Percentiles rank a stretch among this genome's conserved stretches.
Evolutionary conservation across 371 early-diverging fungal species (phyloP).

Genomic region (Batrachochytrium dendrobatidis): DNA sequence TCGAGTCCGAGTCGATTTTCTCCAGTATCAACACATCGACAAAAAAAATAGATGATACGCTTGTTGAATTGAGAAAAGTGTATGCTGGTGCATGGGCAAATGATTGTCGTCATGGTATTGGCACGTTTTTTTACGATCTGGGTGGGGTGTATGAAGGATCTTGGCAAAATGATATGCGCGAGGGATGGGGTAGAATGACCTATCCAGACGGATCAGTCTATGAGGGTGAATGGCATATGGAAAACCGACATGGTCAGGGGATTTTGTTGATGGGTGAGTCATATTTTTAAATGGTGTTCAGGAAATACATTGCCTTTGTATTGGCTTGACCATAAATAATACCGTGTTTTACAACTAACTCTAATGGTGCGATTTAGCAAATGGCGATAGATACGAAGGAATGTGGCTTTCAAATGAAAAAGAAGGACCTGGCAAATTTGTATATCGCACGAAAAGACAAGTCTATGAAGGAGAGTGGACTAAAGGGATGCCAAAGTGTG

Average conservation of each 20-base stretch:
- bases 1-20: neutral
- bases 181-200: slow-evolving; percentile 48
- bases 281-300: too few species aligned
- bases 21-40: neutral
- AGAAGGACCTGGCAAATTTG: slow-evolving; percentile 48
- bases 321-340: slow-evolving; percentile 4
- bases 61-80: slow-evolving; percentile 34
- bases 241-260: slow-evolving; percentile 48
- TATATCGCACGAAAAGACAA: slow-evolving; percentile 40
- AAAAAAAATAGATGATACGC: neutral
- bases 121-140: slow-evolving; percentile 45
- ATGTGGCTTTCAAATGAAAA: slow-evolving; percentile 46
- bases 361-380: slow-evolving; percentile 20
- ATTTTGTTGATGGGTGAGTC: slow-evolving; percentile 36
- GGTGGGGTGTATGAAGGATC: slow-evolving; percentile 41
- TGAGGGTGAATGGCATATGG: slow-evolving; percentile 50
- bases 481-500: slow-evolving; percentile 44
- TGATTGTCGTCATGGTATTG: slow-evolving; percentile 40
- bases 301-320: neutral
- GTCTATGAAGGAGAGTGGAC: slow-evolving; percentile 50
- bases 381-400: slow-evolving; percentile 49
- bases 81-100: slow-evolving; percentile 45
- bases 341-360: neutral
- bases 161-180: slow-evolving; percentile 39
- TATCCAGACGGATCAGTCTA: slow-evolving; percentile 42